These are phyloP conservation scores for Grammothele lineata DNA, from an alignment of 768 basidiomycete species.

Conservation along the genomic window DNA sequence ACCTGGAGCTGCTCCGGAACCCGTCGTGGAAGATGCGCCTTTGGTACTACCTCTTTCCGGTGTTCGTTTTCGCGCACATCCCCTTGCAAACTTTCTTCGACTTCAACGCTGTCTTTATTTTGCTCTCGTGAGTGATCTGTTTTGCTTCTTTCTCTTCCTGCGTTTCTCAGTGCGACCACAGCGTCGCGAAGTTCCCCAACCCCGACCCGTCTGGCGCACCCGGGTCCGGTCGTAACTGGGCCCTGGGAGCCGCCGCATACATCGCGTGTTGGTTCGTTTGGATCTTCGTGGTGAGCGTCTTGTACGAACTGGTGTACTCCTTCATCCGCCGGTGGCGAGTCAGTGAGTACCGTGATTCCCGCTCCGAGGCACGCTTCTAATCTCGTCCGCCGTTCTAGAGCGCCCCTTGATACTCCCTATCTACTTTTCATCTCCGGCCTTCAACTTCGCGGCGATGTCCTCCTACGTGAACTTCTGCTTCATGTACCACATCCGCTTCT, in stretches of 20 bases:
- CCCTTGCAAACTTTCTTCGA: slow-evolving; percentile 83
- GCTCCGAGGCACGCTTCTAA: background rate
- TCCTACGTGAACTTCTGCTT: slow-evolving; percentile 86
- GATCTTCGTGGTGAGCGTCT: slow-evolving; percentile 64
- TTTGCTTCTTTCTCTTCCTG: background rate
- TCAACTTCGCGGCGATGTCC: slow-evolving; percentile 68
- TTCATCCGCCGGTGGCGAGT: slow-evolving; percentile 74
- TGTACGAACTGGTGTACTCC: slow-evolving; percentile 76
- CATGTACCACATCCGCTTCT: slow-evolving; percentile 70
- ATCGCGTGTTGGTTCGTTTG: slow-evolving; percentile 76
- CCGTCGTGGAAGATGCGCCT: slow-evolving; percentile 51
- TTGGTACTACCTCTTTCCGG: slow-evolving; percentile 67
- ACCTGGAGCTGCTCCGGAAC: slow-evolving; percentile 62
- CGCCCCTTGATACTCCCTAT: slow-evolving; percentile 81
- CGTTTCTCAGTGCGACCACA: slow-evolving; percentile 25
- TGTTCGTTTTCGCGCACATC: slow-evolving; percentile 68
- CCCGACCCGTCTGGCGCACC: slow-evolving; percentile 65
- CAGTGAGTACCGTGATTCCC: slow-evolving; percentile 48
- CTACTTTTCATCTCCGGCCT: slow-evolving; percentile 77
- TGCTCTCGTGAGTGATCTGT: slow-evolving; percentile 65
- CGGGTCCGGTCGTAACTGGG: slow-evolving; percentile 75
- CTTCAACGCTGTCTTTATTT: slow-evolving; percentile 81
- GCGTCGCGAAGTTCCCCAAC: slow-evolving; percentile 73
- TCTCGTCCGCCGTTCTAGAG: slow-evolving; percentile 38
- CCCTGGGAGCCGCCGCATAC: slow-evolving; percentile 78